Evolutionary conservation across 148 eudicot genomes (phyloP).

Genomic region (Salicornia ramosissima): DNA sequence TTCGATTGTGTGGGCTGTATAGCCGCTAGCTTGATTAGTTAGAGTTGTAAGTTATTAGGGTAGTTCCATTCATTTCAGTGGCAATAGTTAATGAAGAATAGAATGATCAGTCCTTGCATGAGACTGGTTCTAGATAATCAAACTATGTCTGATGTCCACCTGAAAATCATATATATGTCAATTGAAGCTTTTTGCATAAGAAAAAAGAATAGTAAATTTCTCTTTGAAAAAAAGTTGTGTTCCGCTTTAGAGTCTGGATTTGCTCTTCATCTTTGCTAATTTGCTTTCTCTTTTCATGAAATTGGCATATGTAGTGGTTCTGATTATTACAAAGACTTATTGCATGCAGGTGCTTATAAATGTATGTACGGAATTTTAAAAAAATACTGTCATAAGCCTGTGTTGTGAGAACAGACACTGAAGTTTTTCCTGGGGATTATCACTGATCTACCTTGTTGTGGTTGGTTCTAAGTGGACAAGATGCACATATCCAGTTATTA

Average conservation of each 20-base stretch:
- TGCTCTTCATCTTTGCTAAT: neutral
- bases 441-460: neutral
- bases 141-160: slow-evolving; percentile 1
- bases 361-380: no score
- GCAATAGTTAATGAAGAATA: slow-evolving; percentile 10
- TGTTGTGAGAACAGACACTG: neutral
- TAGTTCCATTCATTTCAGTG: slow-evolving; percentile 21
- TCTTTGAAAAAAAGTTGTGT: neutral
- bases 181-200: slow-evolving; percentile 1
- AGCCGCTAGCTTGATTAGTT: slow-evolving; percentile 24
- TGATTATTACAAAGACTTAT: neutral
- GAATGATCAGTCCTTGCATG: slow-evolving; percentile 12
- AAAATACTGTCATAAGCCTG: no score
- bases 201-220: slow-evolving; percentile 5
- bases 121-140: neutral
- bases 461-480: no score
- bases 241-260: neutral
- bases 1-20: slow-evolving; percentile 22
- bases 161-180: neutral
- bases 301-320: neutral
- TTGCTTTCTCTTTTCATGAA: neutral
- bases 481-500: no score
- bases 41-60: slow-evolving; percentile 24
- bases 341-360: neutral
- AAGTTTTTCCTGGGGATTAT: neutral